Conservation (phyloP, 2,329 filamentous ascomycete genomes). For the Aspergillus arachidicola region DNA sequence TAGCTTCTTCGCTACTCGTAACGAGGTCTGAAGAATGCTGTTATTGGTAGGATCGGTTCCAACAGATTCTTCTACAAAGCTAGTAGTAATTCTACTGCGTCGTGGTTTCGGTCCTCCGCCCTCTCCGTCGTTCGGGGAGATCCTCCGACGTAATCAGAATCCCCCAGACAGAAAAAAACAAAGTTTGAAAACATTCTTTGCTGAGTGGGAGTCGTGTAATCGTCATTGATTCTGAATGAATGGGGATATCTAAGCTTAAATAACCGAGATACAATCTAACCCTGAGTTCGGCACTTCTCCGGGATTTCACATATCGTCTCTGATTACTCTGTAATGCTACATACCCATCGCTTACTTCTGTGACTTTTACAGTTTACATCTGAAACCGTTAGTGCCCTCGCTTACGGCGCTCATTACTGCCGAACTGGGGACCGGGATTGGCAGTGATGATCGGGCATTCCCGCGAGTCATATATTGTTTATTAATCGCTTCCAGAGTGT, state of each 20-base stretch:
- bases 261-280: constrained; percentile 27
- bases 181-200: constrained; percentile 57
- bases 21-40: background rate
- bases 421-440: no score
- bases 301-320: no score
- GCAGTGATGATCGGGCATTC: no score
- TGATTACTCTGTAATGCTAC: no score
- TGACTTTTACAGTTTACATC: no score
- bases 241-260: constrained; percentile 42
- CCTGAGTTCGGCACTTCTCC: no score
- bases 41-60: background rate
- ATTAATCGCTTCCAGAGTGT: background rate
- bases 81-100: no score
- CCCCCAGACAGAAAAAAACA: no score
- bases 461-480: background rate
- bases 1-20: background rate
- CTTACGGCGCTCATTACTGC: no score
- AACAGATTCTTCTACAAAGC: background rate
- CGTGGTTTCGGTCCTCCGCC: no score
- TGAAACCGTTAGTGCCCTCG: no score
- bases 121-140: background rate
- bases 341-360: no score
- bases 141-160: background rate
- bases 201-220: constrained; percentile 67
- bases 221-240: constrained; percentile 65